Evolutionary conservation across 495 filamentous ascomycete genomes (phyloP).

Genomic region (Hypoxylon crocopeplum): DNA sequence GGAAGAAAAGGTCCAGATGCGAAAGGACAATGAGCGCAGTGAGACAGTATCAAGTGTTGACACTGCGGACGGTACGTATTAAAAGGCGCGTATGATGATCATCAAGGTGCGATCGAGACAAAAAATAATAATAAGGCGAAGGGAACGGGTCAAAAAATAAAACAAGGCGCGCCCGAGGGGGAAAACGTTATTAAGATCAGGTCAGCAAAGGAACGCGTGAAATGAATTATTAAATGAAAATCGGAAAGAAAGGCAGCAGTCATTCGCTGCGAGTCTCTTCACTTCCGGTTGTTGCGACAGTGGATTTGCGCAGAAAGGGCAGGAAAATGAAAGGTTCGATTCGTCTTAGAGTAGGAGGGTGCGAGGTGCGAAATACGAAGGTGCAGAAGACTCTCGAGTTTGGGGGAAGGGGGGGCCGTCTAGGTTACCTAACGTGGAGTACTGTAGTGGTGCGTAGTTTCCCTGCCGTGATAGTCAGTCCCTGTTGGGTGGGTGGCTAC

Average conservation of each 20-base stretch:
- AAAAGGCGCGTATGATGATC: conserved; percentile 35
- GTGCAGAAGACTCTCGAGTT: conserved; percentile 1
- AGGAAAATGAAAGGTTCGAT: conserved; percentile 17
- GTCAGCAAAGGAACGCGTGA: conserved; percentile 21
- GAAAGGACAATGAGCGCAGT: conserved; percentile 27
- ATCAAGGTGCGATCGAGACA: conserved; percentile 34
- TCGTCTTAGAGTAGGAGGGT: conserved; percentile 1
- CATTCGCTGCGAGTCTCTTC: conserved; percentile 26
- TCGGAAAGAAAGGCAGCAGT: conserved; percentile 29
- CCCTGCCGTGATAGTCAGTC: conserved; percentile 17
- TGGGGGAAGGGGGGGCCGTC: conserved; percentile 11
- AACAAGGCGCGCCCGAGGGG: neutral
- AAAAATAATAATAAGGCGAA: conserved; percentile 32
- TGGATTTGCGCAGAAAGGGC: conserved; percentile 16
- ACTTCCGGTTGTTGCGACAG: conserved; percentile 30
- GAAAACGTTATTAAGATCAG: neutral
- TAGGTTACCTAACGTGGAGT: conserved; percentile 1
- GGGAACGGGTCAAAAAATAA: neutral
- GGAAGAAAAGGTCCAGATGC: conserved; percentile 14
- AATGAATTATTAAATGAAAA: conserved; percentile 28
- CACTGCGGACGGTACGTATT: conserved; percentile 19
- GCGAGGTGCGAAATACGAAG: conserved; percentile 18
- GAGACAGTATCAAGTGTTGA: conserved; percentile 29
- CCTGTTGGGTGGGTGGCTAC: conserved; percentile 25
- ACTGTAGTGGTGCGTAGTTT: neutral